Evolutionary conservation across 148 eudicot species (phyloP).

Genomic region (Nepenthes gracilis): DNA sequence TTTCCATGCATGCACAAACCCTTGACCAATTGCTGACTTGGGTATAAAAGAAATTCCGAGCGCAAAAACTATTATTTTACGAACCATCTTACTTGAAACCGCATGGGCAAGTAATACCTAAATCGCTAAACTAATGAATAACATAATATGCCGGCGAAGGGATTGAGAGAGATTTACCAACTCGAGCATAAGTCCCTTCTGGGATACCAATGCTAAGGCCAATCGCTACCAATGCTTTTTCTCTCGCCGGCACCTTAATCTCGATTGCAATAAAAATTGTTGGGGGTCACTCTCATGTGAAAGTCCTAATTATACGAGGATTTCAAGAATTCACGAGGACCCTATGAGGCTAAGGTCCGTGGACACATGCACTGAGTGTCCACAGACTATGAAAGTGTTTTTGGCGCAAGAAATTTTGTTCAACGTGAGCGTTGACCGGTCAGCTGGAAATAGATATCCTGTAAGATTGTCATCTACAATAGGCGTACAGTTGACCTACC

Average conservation of each 20-base stretch:
- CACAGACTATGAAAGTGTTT: too few species aligned
- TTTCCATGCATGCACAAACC: background rate
- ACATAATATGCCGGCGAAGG: background rate
- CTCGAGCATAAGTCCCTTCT: conserved; percentile 64
- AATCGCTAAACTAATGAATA: background rate
- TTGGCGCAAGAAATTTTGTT: too few species aligned
- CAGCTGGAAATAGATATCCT: too few species aligned
- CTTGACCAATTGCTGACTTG: too few species aligned
- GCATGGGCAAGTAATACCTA: background rate
- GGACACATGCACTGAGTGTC: too few species aligned
- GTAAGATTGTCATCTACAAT: too few species aligned
- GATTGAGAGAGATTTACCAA: conserved; percentile 25
- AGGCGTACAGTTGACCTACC: too few species aligned
- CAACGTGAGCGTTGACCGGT: too few species aligned
- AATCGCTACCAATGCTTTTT: conserved; percentile 65
- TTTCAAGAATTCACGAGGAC: background rate
- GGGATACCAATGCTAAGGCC: conserved; percentile 74
- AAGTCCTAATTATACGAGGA: background rate
- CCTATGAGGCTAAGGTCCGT: too few species aligned
- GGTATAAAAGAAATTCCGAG: too few species aligned
- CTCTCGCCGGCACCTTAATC: conserved; percentile 59
- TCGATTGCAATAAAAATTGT: conserved; percentile 29
- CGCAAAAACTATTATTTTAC: background rate
- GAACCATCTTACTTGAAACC: background rate
- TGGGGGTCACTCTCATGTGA: too few species aligned